phyloP scores from a whole-genome alignment of 2,329 filamentous ascomycete species.

The Neoarthrinium moseri region DNA sequence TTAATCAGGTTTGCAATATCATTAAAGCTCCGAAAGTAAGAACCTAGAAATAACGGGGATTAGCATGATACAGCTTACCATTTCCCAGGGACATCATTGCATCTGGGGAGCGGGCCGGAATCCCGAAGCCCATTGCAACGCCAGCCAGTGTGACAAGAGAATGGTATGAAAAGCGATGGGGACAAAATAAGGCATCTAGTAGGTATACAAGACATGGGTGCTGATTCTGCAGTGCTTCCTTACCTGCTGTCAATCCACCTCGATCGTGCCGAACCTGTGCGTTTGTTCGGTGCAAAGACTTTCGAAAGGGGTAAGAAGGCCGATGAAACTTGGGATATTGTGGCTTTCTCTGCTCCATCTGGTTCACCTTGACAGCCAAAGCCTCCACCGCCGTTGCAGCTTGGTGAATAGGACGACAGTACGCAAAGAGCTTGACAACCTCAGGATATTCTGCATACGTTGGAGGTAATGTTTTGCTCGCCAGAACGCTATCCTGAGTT shows the following conservation, averaged over 20 bases:
- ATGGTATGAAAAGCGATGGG: no score
- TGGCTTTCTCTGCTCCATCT: slow-evolving; percentile 41
- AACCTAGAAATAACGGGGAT: slow-evolving; percentile 16
- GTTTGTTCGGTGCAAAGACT: slow-evolving; percentile 53
- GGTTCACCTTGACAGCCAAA: slow-evolving; percentile 44
- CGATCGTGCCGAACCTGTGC: slow-evolving; percentile 58
- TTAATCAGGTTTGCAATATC: slow-evolving; percentile 43
- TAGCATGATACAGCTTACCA: neutral
- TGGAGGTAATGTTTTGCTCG: slow-evolving; percentile 41
- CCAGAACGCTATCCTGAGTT: slow-evolving; percentile 45
- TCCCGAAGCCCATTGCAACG: no score
- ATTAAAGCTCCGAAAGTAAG: slow-evolving; percentile 43
- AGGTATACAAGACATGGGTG: no score
- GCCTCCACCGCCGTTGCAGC: slow-evolving; percentile 45
- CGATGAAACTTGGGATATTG: slow-evolving; percentile 41
- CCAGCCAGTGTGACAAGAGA: no score
- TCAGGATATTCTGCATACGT: slow-evolving; percentile 47
- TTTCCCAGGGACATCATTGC: slow-evolving; percentile 8
- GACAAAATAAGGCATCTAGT: no score
- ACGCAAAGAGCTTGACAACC: slow-evolving; percentile 53
- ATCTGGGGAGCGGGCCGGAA: no score
- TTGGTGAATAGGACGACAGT: slow-evolving; percentile 53
- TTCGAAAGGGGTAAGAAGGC: slow-evolving; percentile 53
- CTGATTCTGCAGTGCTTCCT: slow-evolving; percentile 14
- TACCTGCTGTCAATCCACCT: slow-evolving; percentile 55